phyloP scores from a whole-genome alignment of 2,329 filamentous ascomycete genomes.

The Colletotrichum somersetense region DNA sequence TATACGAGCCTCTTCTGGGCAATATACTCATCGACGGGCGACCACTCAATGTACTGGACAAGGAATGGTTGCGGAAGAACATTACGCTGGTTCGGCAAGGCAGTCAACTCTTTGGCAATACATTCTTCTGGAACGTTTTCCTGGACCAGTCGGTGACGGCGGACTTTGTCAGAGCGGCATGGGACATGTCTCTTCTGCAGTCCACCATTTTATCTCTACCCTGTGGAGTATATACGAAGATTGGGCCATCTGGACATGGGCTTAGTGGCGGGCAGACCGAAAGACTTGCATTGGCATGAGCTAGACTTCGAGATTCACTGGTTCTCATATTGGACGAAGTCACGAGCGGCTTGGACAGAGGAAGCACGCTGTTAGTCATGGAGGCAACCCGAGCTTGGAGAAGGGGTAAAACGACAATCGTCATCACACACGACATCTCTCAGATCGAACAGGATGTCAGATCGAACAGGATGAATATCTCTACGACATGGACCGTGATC shows the following conservation, averaged over 20 bases:
- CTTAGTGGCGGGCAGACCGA: constrained; percentile 87
- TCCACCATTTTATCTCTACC: constrained; percentile 47
- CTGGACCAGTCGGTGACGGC: constrained; percentile 71
- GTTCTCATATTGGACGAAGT: constrained; percentile 90
- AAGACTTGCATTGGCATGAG: constrained; percentile 83
- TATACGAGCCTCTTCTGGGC: constrained; percentile 79
- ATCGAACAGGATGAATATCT: constrained; percentile 81
- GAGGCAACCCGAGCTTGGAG: constrained; percentile 83
- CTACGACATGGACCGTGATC: constrained; percentile 80
- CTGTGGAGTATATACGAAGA: constrained; percentile 75
- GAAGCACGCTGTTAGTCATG: constrained; percentile 76
- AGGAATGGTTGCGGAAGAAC: constrained; percentile 80
- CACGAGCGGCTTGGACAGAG: constrained; percentile 86
- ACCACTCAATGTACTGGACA: constrained; percentile 71
- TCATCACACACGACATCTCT: constrained; percentile 90
- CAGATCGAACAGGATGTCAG: constrained; percentile 78
- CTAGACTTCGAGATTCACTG: constrained; percentile 80
- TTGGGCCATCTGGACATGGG: constrained; percentile 77
- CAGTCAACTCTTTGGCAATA: constrained; percentile 85
- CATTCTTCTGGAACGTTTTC: constrained; percentile 81
- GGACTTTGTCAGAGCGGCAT: constrained; percentile 71
- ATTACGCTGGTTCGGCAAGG: constrained; percentile 86
- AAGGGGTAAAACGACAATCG: constrained; percentile 84
- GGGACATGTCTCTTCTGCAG: constrained; percentile 76
- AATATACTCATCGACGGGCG: constrained; percentile 77